A percentile compares a stretch with the other conserved stretches of the same genome.
Evolutionary conservation across 306 rosid genomes (phyloP).

Genomic region (Cicer judaicum): DNA sequence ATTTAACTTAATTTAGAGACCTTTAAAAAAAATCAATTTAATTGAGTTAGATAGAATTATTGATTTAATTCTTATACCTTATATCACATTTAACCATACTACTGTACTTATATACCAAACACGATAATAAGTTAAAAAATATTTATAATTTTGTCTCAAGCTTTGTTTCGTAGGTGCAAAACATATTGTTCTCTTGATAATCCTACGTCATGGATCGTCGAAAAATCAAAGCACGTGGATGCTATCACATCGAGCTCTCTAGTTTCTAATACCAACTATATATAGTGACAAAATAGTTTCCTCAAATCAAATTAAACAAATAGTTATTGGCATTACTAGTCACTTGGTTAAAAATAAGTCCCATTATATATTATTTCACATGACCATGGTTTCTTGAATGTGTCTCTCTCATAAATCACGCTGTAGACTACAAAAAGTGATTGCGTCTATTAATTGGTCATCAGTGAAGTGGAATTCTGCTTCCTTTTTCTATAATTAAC

Average conservation of each 20-base stretch:
- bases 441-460: not conserved
- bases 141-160: conserved; percentile 18
- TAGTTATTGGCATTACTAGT: not conserved
- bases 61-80: no score
- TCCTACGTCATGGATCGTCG: conserved; percentile 31
- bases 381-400: conserved; percentile 23
- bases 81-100: not conserved
- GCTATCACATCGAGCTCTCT: conserved; percentile 10
- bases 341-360: conserved; percentile 6
- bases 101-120: not conserved
- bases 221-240: conserved; percentile 49
- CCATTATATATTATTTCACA: conserved; percentile 21
- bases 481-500: conserved; percentile 1
- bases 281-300: conserved; percentile 8
- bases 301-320: conserved; percentile 26
- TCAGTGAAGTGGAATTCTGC: conserved; percentile 9
- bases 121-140: not conserved
- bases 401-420: conserved; percentile 10
- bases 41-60: no score
- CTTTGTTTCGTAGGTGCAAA: conserved; percentile 16
- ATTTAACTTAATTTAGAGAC: no score
- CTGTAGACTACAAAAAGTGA: conserved; percentile 22
- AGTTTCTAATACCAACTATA: conserved; percentile 24
- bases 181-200: conserved; percentile 28
- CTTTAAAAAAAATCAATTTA: no score